These are phyloP conservation scores for Capsella bursapastoris DNA, from an alignment of 345 rosid genomes.

Conservation along the genomic window DNA sequence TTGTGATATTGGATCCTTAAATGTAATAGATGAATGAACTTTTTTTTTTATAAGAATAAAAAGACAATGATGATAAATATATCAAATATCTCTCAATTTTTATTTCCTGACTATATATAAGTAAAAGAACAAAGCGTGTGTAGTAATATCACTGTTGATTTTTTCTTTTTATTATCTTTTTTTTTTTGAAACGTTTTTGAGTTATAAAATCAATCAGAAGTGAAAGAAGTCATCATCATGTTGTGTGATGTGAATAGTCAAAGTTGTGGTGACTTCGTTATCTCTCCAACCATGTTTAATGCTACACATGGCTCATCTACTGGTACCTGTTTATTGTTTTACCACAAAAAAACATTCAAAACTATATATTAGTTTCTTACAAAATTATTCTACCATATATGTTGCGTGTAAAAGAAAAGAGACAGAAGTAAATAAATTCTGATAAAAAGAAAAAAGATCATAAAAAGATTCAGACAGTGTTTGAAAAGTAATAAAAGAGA, in stretches of 20 bases:
- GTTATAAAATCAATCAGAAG: conserved; percentile 23
- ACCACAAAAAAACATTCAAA: conserved; percentile 16
- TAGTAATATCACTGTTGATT: conserved; percentile 16
- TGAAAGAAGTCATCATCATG: conserved; percentile 24
- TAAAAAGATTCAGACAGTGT: conserved; percentile 6
- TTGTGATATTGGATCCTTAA: no score
- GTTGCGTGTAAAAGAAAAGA: conserved; percentile 25
- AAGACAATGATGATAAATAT: not conserved
- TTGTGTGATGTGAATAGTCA: conserved; percentile 32
- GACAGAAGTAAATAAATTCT: not conserved
- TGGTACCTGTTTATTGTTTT: conserved; percentile 64
- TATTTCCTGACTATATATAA: not conserved
- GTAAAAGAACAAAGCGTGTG: not conserved
- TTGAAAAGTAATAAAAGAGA: not conserved
- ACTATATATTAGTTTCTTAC: not conserved
- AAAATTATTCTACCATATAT: not conserved
- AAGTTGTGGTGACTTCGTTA: conserved; percentile 70
- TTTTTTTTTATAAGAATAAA: not conserved
- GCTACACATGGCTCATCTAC: conserved; percentile 87
- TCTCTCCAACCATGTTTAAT: conserved; percentile 71
- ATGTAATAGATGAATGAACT: no score
- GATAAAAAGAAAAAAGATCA: not conserved
- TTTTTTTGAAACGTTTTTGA: conserved; percentile 4
- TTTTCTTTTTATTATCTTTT: not conserved
- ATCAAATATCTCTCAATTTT: not conserved